Evolutionary conservation across 768 basidiomycete genomes (phyloP), one percentile per base, ranked within the genome.

Genomic region (Boletus rubescentipes): DNA sequence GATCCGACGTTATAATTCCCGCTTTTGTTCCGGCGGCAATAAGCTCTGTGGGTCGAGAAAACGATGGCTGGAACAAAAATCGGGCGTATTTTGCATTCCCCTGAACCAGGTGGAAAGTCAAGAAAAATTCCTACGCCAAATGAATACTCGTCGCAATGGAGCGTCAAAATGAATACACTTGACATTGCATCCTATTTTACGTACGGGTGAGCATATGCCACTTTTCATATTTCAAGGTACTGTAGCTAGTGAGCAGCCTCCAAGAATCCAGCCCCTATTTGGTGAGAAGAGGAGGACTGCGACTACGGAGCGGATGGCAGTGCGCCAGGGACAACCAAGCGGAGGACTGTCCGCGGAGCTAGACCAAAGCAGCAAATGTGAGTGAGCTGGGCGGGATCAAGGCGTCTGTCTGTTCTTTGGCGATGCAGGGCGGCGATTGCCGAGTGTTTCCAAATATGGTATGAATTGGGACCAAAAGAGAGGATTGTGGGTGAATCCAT

Each of bases 21-120:
- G 32, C 46, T 37, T n/a, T 57, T 53, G 44, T 55, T 53, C 61
- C 51, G 56, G 61, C 57, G 58, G 58, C 58, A 49, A 59, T 59
- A 63, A 57, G 38, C 55, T 55, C 49, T 51, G 44, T 14, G 42
- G 46, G 57, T 51, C 39, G 36, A 35, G 35, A 9, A 57, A 58
- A 42, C 26, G 52, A 51, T 41, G 43, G 38, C n/a, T 39, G 31
- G 29, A 52, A 23, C 49, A 31, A 39, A 52, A 58, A 20, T 44
- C 47, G 20, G 46, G 15, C 37, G 12, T 29, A 32, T 43, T 46
- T 38, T 21, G 42, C 36, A 34, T 47, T 49, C 21, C 7, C 20
- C 11, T 32, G 18, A 18, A 31, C 9, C 15, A 11, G 32, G 32
- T 45, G 43, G 20, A 45, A 7, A n/a, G n/a, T n/a, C n/a, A n/a